These are phyloP conservation scores for Coemansia sp. DNA, from an alignment of 192 early-diverging fungal species.

Conservation along the genomic window DNA sequence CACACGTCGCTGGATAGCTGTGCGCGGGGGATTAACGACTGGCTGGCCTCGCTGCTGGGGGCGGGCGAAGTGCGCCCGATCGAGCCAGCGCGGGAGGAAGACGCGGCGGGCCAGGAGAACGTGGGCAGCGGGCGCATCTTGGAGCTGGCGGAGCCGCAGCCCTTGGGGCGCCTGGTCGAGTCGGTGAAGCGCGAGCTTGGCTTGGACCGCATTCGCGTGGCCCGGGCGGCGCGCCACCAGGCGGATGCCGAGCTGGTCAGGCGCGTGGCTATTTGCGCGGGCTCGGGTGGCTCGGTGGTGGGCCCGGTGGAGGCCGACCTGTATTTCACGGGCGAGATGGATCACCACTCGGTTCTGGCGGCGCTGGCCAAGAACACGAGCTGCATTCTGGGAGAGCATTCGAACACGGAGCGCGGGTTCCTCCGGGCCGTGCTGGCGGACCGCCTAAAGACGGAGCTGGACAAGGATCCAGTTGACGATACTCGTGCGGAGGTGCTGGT, in stretches of 20 bases:
- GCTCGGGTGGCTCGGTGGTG: slow-evolving; percentile 72
- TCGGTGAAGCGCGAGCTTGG: slow-evolving; percentile 49
- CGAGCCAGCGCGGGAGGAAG: slow-evolving; percentile 15
- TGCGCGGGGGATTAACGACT: slow-evolving; percentile 79
- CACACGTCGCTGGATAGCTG: slow-evolving; percentile 87
- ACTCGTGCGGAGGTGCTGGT: slow-evolving; percentile 60
- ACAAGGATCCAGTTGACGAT: slow-evolving; percentile 32
- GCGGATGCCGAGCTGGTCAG: slow-evolving; percentile 43
- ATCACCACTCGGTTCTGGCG: slow-evolving; percentile 89
- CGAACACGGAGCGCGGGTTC: slow-evolving; percentile 89
- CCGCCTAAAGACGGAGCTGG: slow-evolving; percentile 51
- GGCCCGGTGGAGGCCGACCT: slow-evolving; percentile 61
- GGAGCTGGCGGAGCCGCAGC: slow-evolving; percentile 17
- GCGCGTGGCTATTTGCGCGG: slow-evolving; percentile 88
- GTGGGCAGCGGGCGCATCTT: slow-evolving; percentile 29
- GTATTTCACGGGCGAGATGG: slow-evolving; percentile 91
- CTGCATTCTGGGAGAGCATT: slow-evolving; percentile 84
- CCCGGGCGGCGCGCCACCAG: slow-evolving; percentile 53
- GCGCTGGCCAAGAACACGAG: slow-evolving; percentile 69
- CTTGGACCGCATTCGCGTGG: slow-evolving; percentile 68
- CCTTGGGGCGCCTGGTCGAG: slow-evolving; percentile 12
- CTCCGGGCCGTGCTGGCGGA: slow-evolving; percentile 59
- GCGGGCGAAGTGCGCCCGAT: slow-evolving; percentile 31
- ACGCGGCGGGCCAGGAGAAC: slow-evolving; percentile 33
- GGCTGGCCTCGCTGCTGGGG: slow-evolving; percentile 65